Evolutionary conservation across 768 basidiomycete genomes (phyloP), one percentile per base, ranked within the genome.

Genomic region (Boletus reticulatus): DNA sequence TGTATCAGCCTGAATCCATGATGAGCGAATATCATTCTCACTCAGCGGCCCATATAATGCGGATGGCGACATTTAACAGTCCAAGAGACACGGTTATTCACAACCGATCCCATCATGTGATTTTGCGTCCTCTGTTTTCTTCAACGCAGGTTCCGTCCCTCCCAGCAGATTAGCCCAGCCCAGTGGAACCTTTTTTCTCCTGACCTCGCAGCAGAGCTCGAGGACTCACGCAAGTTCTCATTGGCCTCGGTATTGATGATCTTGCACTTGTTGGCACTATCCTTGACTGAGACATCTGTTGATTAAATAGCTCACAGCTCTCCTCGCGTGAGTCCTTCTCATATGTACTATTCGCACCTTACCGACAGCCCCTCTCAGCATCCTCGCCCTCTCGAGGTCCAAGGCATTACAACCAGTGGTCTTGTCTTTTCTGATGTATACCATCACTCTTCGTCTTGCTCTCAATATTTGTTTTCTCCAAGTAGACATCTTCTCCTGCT

Each of bases 341-440:
- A 34, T 34, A 34, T 34, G 32, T 34, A 34, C 11, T 6, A 34
- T 13, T 34, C 32, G 32, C 32, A 34, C 32, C 11, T 34, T 11
- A 13, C 13, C 13, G 32, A 34, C 4, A 34, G 32, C 2, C 13
- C 32, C 32, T 34, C 32, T 34, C 32, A 34, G 32, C 32, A 29
- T 64, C 46, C 53, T 59, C 17, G 24, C 57, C 0, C 19, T 60
- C 14, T 60, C 64, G 1, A 57, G 54, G 16, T 56, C 59, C 12
- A 52, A 37, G 11, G n/a, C 14, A 4, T 47, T 66, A 20, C 43
- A 17, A 8, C 54, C 48, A 1, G 46, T 50, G 7, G 51, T 57
- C 0, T 50, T 69, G 10, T 50, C 58, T 0, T 58, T 69, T 16
- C 56, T 70, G 11, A 48, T 66, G 4, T 70, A 68, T 37, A 69